Percentiles rank a stretch among this genome's conserved stretches.
Evolutionary conservation across 148 eudicot genomes (phyloP).

Genomic region (Rhododendron molle): DNA sequence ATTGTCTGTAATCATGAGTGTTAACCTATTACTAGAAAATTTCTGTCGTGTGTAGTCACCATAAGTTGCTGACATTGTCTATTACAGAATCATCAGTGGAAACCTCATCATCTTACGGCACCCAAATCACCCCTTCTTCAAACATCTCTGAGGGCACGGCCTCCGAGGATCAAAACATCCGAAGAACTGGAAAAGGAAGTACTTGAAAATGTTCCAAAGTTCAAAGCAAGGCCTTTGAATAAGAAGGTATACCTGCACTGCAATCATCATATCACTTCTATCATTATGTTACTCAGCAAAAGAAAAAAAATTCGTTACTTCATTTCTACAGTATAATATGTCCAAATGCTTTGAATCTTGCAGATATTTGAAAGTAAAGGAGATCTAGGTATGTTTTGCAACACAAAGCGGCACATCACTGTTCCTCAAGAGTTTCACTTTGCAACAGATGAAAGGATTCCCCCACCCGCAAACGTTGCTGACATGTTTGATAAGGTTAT

Average conservation of each 20-base stretch:
- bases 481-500: constrained; percentile 87
- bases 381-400: constrained; percentile 67
- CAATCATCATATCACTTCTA: background rate
- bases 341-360: constrained; percentile 2
- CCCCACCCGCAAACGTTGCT: constrained; percentile 50
- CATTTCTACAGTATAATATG: background rate
- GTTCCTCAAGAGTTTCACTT: constrained; percentile 88
- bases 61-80: background rate
- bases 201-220: constrained; percentile 77
- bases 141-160: constrained; percentile 87
- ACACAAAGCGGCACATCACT: constrained; percentile 69
- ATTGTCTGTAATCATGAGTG: constrained; percentile 17
- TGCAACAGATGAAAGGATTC: constrained; percentile 78
- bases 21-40: constrained; percentile 23
- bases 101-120: constrained; percentile 63
- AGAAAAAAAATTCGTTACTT: no score
- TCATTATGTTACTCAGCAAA: background rate
- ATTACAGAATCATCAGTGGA: constrained; percentile 59
- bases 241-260: constrained; percentile 51
- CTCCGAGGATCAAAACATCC: constrained; percentile 60
- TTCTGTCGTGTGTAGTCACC: background rate
- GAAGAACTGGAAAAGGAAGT: constrained; percentile 80
- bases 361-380: constrained; percentile 97
- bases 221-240: constrained; percentile 93
- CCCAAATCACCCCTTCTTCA: constrained; percentile 82